A percentile compares a stretch with the other conserved stretches of the same genome.
phyloP scores from a whole-genome alignment of 305 asterid species.

The Euphrasia arctica region DNA sequence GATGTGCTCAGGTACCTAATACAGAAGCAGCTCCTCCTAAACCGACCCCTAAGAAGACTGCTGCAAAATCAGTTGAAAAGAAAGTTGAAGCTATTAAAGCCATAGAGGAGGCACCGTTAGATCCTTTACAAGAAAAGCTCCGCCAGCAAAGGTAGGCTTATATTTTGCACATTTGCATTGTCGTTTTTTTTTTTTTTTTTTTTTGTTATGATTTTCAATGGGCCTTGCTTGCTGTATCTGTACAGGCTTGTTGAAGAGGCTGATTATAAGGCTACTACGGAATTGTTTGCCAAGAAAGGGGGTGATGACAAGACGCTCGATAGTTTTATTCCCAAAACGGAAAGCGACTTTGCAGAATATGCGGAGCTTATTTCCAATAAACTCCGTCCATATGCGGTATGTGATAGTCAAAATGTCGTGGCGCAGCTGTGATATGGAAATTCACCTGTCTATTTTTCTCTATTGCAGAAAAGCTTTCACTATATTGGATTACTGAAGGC shows the following conservation, averaged over 20 bases:
- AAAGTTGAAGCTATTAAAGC: slow-evolving; percentile 54
- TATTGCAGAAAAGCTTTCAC: slow-evolving; percentile 83
- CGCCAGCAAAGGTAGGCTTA: slow-evolving; percentile 59
- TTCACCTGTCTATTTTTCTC: slow-evolving; percentile 20
- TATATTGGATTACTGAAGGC: slow-evolving; percentile 75
- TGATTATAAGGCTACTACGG: slow-evolving; percentile 78
- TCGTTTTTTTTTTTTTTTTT: not conserved
- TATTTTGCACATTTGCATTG: not conserved
- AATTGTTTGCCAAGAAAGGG: slow-evolving; percentile 58
- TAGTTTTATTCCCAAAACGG: slow-evolving; percentile 78
- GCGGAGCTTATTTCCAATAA: slow-evolving; percentile 79
- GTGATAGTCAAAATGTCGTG: slow-evolving; percentile 17
- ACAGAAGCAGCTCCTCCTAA: slow-evolving; percentile 48
- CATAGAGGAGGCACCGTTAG: slow-evolving; percentile 49
- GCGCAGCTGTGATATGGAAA: not conserved
- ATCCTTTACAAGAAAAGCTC: slow-evolving; percentile 54
- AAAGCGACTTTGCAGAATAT: slow-evolving; percentile 74
- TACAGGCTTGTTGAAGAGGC: slow-evolving; percentile 96
- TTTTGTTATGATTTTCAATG: slow-evolving; percentile 9
- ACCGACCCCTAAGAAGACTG: slow-evolving; percentile 52
- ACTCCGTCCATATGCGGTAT: slow-evolving; percentile 80
- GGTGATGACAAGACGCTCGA: slow-evolving; percentile 71
- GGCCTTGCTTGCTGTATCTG: not conserved
- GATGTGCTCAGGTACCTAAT: slow-evolving; percentile 49
- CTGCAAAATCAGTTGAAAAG: slow-evolving; percentile 56